Evolutionary conservation across 2,329 filamentous ascomycete species (phyloP), one percentile per base, ranked within the genome.

Genomic region (Penicillium sp.): DNA sequence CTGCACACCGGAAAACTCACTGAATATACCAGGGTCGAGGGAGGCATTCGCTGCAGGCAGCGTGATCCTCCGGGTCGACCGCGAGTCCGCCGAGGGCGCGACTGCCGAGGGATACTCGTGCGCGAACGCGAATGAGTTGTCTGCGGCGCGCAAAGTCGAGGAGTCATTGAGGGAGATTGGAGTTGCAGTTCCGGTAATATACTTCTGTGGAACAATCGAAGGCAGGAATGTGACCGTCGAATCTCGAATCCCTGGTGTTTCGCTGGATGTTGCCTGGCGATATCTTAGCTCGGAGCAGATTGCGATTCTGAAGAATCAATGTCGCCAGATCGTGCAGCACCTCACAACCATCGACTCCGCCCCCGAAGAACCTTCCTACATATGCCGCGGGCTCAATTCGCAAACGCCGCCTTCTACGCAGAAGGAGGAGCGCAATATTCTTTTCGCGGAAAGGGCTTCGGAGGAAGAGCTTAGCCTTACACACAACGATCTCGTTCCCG

Each of bases 201-300:
- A 73, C 52, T 77, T 76, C n/a, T 75, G 68, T 54, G 73, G 74
- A 14, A 73, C 65, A 35, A 66, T 78, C 46, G 70, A 74, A 27
- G 74, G 69, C 43, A 76, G 72, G 53, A 77, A 78, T 58, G 68
- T 77, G 41, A 73, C 75, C 7, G 69, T 77, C 43, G 75, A 77
- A 62, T 75, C 75, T 14, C 68, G 76, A 44, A 73, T 78, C 22
- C 73, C 75, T 4, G 76, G 76, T 4, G 72, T 77, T 50, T 73
- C 75, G 14, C 63, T 78, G 33, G 72, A 77, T 43, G 67, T 73
- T 44, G 74, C 69, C n/a, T 78, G 71, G 73, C 73, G 66, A 22
- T 73, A 76, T 54, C 69, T 78, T 22, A 69, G 65, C 19, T n/a
- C 56, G 9, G 65, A 69, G 18, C 70, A 78, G 58, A 73, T 75